phyloP scores from a whole-genome alignment of 116 monocot species.

The Dioscorea cayenensis region DNA sequence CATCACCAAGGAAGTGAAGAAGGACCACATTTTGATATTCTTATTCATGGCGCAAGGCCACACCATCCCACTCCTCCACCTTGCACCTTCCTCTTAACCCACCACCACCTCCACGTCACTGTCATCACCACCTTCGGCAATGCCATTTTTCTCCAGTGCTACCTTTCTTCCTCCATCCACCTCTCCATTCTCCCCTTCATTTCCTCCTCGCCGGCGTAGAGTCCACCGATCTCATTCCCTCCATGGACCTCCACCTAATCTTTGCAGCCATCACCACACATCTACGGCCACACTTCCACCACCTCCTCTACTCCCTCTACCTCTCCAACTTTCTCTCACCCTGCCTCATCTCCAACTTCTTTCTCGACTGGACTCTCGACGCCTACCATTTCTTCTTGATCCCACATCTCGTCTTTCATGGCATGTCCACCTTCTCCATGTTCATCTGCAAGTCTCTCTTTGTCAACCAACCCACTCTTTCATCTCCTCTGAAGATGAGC shows the following conservation, averaged over 20 bases:
- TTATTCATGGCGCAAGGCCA: slow-evolving; percentile 41
- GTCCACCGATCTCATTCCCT: slow-evolving; percentile 34
- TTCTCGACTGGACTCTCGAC: too few species aligned
- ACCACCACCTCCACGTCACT: slow-evolving; percentile 14
- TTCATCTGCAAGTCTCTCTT: too few species aligned
- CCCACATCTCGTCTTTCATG: too few species aligned
- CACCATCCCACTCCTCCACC: slow-evolving; percentile 41
- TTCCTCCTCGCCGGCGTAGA: slow-evolving; percentile 8
- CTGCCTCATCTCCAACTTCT: too few species aligned
- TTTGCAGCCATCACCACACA: slow-evolving; percentile 5
- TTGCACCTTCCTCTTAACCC: slow-evolving; percentile 10
- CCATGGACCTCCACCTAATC: slow-evolving; percentile 8
- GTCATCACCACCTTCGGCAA: slow-evolving; percentile 32
- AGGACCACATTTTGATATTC: slow-evolving; percentile 32
- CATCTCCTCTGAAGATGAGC: too few species aligned
- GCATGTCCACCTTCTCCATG: too few species aligned
- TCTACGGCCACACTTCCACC: slow-evolving; percentile 18
- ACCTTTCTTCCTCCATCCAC: slow-evolving; percentile 14
- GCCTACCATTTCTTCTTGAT: too few species aligned
- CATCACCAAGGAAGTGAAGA: neutral
- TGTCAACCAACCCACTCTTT: too few species aligned
- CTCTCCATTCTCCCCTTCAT: slow-evolving; percentile 28
- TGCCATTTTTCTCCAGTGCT: slow-evolving; percentile 18
- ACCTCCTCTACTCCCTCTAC: too few species aligned
- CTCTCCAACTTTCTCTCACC: too few species aligned